phyloP scores from a whole-genome alignment of 106 monocot genomes.

The Agapanthus africanus region DNA sequence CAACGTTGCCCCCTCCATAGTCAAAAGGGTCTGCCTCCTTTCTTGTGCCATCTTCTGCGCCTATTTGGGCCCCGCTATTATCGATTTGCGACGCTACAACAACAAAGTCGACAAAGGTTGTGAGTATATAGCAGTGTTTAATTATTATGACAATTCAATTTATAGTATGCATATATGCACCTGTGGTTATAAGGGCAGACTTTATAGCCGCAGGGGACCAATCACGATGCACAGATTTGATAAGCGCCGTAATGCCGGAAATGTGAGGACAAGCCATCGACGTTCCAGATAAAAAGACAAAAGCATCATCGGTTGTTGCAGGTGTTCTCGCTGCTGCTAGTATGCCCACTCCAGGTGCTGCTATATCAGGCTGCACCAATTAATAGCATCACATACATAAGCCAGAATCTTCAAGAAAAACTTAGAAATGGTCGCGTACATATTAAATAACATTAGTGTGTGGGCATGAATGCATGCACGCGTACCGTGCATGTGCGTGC shows the following conservation, averaged over 20 bases:
- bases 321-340: no score
- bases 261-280: conserved; percentile 56
- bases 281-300: conserved; percentile 24
- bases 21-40: conserved; percentile 35
- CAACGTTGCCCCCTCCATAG: conserved; percentile 33
- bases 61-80: conserved; percentile 17
- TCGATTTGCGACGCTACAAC: conserved; percentile 19
- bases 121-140: no score
- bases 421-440: no score
- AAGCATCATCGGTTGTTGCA: not conserved
- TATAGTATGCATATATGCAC: no score
- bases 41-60: conserved; percentile 21
- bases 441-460: no score
- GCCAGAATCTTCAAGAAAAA: no score
- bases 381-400: not conserved
- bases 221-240: conserved; percentile 35
- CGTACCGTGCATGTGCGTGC: no score
- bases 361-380: conserved; percentile 55
- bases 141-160: no score
- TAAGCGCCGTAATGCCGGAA: conserved; percentile 35
- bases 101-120: no score
- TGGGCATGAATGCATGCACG: no score
- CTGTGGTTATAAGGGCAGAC: conserved; percentile 56
- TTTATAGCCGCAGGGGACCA: conserved; percentile 44
- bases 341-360: conserved; percentile 45